Conservation (phyloP, 164 flowering plant species). For the Paratinospora sagittata region DNA sequence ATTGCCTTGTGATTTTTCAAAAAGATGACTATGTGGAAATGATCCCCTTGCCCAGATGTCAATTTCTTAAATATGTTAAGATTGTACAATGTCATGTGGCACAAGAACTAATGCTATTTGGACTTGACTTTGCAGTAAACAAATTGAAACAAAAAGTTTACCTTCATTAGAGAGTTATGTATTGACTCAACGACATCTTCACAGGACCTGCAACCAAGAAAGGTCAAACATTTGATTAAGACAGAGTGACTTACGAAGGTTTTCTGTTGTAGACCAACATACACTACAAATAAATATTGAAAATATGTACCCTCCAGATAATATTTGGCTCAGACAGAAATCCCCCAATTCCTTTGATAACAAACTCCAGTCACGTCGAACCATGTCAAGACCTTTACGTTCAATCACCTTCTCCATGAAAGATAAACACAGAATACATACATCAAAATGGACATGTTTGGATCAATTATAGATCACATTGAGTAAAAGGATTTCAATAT, state of each 20-base stretch:
- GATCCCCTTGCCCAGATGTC: too few relatives aligned
- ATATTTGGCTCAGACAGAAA: constrained; percentile 79
- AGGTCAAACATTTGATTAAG: constrained; percentile 6
- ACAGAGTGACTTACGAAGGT: background rate
- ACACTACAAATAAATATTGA: background rate
- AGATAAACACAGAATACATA: constrained; percentile 8
- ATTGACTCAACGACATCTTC: constrained; percentile 95
- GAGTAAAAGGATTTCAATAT: background rate
- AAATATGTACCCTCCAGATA: constrained; percentile 76
- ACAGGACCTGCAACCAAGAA: constrained; percentile 60
- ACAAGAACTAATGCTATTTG: background rate
- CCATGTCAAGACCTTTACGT: constrained; percentile 99
- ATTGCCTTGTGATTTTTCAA: background rate
- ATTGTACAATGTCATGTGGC: background rate
- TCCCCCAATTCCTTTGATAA: constrained; percentile 90
- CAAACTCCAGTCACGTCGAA: constrained; percentile 97
- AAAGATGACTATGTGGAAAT: background rate
- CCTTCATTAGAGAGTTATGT: constrained; percentile 82
- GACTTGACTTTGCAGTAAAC: background rate
- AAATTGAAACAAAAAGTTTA: too few relatives aligned
- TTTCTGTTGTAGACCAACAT: background rate
- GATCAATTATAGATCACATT: constrained; percentile 6
- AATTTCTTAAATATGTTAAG: background rate
- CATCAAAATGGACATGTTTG: background rate
- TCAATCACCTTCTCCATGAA: constrained; percentile 60